phyloP scores from a whole-genome alignment of 1,284 basidiomycete species.

The Nidula niveotomentosa region DNA sequence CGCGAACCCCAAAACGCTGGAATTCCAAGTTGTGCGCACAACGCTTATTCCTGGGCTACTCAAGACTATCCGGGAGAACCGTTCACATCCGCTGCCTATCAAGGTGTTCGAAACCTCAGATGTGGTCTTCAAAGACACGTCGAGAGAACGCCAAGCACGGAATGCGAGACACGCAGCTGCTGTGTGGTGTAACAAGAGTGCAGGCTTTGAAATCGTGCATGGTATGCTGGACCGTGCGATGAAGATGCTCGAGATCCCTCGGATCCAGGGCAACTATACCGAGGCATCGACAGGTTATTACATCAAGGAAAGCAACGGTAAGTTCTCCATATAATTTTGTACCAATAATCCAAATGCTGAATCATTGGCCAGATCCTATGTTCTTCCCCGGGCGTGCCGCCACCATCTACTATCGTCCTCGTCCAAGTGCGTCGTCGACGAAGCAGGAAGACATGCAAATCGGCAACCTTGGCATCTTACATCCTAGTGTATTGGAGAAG shows the following conservation, averaged over 20 bases:
- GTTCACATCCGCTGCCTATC: conserved; percentile 90
- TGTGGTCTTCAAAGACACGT: conserved; percentile 85
- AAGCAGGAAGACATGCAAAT: conserved; percentile 62
- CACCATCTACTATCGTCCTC: conserved; percentile 82
- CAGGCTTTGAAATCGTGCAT: conserved; percentile 96
- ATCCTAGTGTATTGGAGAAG: conserved; percentile 87
- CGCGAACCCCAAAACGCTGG: conserved; percentile 95
- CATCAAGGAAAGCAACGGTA: conserved; percentile 84
- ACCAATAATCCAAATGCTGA: too few relatives aligned
- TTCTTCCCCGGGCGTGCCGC: conserved; percentile 97
- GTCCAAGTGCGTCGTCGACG: conserved; percentile 20
- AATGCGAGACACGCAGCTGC: conserved; percentile 90
- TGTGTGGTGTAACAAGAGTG: conserved; percentile 95
- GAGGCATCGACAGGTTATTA: conserved; percentile 83
- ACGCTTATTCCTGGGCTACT: conserved; percentile 94
- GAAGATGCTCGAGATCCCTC: conserved; percentile 90
- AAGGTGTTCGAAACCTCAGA: conserved; percentile 95
- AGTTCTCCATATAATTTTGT: conserved; percentile 18
- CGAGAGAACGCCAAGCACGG: conserved; percentile 79
- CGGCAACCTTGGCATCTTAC: conserved; percentile 86
- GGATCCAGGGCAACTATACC: conserved; percentile 60
- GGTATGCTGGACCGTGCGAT: conserved; percentile 93
- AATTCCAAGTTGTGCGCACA: conserved; percentile 98
- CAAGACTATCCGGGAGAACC: conserved; percentile 97
- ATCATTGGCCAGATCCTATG: conserved; percentile 65